Conservation (phyloP, 163 green algal species). For the Volvox carteri region DNA sequence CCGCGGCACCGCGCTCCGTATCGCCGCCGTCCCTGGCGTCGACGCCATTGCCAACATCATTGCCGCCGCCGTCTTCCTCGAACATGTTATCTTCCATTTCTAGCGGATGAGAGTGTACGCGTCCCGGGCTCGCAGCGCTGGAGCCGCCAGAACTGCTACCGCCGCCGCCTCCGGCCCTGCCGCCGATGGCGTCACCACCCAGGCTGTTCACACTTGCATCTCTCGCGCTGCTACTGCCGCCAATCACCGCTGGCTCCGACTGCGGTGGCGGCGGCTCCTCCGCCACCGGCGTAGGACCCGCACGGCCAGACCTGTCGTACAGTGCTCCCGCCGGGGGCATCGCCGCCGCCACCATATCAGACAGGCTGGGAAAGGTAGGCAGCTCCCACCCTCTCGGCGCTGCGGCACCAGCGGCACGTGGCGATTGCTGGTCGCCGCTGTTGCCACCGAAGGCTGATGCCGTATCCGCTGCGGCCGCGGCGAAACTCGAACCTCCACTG, state of each 20-base stretch:
- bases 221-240: no score
- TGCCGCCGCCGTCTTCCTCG: no score
- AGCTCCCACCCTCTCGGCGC: neutral
- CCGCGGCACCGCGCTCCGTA: conserved; percentile 28
- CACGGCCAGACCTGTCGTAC: no score
- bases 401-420: no score
- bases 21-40: neutral
- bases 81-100: no score
- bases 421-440: neutral
- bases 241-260: neutral
- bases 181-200: neutral
- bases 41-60: neutral
- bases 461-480: neutral
- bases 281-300: neutral
- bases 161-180: neutral
- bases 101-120: neutral
- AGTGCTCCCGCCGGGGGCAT: neutral
- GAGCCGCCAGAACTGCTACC: neutral
- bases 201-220: no score
- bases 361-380: conserved; percentile 34
- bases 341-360: conserved; percentile 39
- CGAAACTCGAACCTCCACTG: neutral
- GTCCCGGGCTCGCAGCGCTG: no score
- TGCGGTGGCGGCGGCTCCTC: neutral
- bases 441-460: no score